A percentile compares a stretch with the other conserved stretches of the same genome.
Conservation (phyloP, 1,139 yeast species). For the Magnusiomyces starmeri region DNA sequence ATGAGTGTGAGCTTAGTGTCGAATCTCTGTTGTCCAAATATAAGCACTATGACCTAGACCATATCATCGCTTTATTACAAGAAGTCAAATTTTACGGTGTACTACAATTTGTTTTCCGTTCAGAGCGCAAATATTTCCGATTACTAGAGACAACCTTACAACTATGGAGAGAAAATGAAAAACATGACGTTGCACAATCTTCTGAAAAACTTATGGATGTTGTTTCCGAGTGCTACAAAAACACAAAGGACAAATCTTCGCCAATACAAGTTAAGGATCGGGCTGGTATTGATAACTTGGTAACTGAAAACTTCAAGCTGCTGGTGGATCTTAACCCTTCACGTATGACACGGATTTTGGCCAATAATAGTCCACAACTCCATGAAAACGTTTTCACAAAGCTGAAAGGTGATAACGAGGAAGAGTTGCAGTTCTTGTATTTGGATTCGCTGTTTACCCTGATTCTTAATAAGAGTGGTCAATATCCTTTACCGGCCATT, state of each 20-base stretch:
- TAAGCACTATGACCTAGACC: slow-evolving; percentile 45
- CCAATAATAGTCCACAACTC: slow-evolving; percentile 21
- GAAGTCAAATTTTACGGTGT: slow-evolving; percentile 52
- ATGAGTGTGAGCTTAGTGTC: slow-evolving; percentile 67
- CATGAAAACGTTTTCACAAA: slow-evolving; percentile 25
- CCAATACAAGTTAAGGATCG: slow-evolving; percentile 17
- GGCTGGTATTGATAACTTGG: slow-evolving; percentile 18
- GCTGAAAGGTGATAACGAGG: background rate
- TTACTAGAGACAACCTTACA: slow-evolving; percentile 41
- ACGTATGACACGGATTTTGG: slow-evolving; percentile 21
- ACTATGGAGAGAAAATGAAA: slow-evolving; percentile 16
- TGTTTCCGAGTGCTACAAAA: slow-evolving; percentile 27
- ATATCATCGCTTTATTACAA: slow-evolving; percentile 45
- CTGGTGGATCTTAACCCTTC: slow-evolving; percentile 19
- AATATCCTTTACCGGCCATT: slow-evolving; percentile 20
- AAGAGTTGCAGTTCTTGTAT: slow-evolving; percentile 23
- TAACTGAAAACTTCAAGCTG: slow-evolving; percentile 20
- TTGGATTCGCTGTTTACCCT: slow-evolving; percentile 21
- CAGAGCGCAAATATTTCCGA: slow-evolving; percentile 47
- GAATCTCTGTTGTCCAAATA: slow-evolving; percentile 59
- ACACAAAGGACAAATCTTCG: slow-evolving; percentile 15
- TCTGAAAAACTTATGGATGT: slow-evolving; percentile 24
- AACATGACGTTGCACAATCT: slow-evolving; percentile 12
- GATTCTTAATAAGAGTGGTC: slow-evolving; percentile 16
- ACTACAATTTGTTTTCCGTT: slow-evolving; percentile 48